These are phyloP conservation scores for Kuraishia molischiana DNA, from an alignment of 805 yeast species.

Conservation along the genomic window DNA sequence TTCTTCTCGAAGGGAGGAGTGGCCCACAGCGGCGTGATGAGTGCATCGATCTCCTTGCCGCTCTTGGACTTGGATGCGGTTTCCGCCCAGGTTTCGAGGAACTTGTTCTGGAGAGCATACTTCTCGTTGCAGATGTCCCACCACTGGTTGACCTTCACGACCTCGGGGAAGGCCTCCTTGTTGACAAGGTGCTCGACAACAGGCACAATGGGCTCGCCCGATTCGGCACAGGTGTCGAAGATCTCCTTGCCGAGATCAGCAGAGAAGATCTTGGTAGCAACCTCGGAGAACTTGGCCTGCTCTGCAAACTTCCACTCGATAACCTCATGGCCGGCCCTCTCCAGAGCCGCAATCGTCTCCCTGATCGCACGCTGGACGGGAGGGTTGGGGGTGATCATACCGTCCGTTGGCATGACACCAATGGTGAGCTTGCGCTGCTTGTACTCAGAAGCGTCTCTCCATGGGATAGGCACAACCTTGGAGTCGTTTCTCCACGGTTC, in stretches of 20 bases:
- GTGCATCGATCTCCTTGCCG: slow-evolving; percentile 35
- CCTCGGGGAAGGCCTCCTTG: slow-evolving; percentile 1
- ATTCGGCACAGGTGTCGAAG: slow-evolving; percentile 19
- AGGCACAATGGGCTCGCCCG: slow-evolving; percentile 27
- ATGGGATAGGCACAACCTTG: slow-evolving; percentile 38
- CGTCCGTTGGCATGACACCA: slow-evolving; percentile 34
- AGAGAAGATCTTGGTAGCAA: slow-evolving; percentile 25
- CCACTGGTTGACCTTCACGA: slow-evolving; percentile 18
- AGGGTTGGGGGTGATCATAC: slow-evolving; percentile 36
- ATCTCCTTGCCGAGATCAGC: slow-evolving; percentile 31
- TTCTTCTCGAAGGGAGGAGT: slow-evolving; percentile 29
- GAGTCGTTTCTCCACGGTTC: slow-evolving; percentile 43
- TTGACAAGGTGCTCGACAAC: slow-evolving; percentile 14
- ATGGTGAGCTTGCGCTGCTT: slow-evolving; percentile 26
- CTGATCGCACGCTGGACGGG: slow-evolving; percentile 38
- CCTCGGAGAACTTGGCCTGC: neutral
- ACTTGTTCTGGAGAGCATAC: slow-evolving; percentile 23
- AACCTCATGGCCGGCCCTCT: slow-evolving; percentile 41
- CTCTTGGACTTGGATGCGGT: slow-evolving; percentile 22
- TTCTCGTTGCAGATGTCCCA: slow-evolving; percentile 30
- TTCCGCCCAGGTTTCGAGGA: slow-evolving; percentile 26
- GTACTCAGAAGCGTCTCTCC: slow-evolving; percentile 22
- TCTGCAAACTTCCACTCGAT: slow-evolving; percentile 30
- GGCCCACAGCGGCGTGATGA: slow-evolving; percentile 37
- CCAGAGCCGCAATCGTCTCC: slow-evolving; percentile 14